Conservation (phyloP, 2,329 filamentous ascomycete genomes). For the Talaromyces sp. region DNA sequence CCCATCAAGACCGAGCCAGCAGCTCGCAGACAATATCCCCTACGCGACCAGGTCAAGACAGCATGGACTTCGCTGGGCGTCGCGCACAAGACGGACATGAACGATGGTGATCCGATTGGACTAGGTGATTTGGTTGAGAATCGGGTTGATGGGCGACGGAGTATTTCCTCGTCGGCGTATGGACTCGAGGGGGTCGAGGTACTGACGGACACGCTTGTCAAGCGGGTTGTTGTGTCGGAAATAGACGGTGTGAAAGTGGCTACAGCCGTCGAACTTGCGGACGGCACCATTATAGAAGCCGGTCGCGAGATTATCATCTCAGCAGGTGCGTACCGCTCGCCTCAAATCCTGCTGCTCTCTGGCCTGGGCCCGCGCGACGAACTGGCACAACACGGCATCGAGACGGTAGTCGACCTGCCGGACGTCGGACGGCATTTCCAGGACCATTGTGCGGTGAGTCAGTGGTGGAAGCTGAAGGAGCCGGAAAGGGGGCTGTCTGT, state of each 20-base stretch:
- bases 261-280: slow-evolving; percentile 4
- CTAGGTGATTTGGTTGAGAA: slow-evolving; percentile 11
- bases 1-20: too few relatives aligned
- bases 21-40: too few relatives aligned
- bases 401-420: slow-evolving; percentile 14
- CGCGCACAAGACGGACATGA: slow-evolving; percentile 7
- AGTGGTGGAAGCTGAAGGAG: slow-evolving; percentile 6
- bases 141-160: slow-evolving; percentile 4
- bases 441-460: slow-evolving; percentile 29
- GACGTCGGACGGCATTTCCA: slow-evolving; percentile 37
- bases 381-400: slow-evolving; percentile 25
- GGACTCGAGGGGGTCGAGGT: background rate
- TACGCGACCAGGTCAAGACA: too few relatives aligned
- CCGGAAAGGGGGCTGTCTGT: slow-evolving; percentile 2
- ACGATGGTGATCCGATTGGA: slow-evolving; percentile 11
- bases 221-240: background rate
- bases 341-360: slow-evolving; percentile 31
- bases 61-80: background rate
- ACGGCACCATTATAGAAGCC: slow-evolving; percentile 18
- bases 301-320: slow-evolving; percentile 43
- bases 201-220: slow-evolving; percentile 11
- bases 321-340: slow-evolving; percentile 40
- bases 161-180: slow-evolving; percentile 12
- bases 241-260: background rate
- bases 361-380: slow-evolving; percentile 26